Evolutionary conservation across 306 rosid species (phyloP).

Genomic region (Carpinus viminea): DNA sequence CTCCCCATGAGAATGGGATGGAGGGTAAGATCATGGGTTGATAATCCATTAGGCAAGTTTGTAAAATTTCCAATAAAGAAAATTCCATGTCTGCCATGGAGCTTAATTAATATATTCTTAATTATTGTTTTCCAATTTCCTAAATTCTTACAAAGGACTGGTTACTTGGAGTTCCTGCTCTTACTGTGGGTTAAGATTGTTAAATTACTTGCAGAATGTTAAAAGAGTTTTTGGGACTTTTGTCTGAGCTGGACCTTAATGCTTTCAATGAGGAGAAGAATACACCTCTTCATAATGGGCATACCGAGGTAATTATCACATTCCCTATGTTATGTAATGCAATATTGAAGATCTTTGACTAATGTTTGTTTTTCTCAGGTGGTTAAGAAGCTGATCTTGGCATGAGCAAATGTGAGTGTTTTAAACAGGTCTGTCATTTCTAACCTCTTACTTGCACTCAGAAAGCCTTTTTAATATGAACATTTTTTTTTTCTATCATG

Average conservation of each 20-base stretch:
- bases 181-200: not conserved
- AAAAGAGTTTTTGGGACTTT: conserved; percentile 6
- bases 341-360: conserved; percentile 16
- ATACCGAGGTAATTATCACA: conserved; percentile 55
- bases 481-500: not conserved
- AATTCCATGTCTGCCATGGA: not conserved
- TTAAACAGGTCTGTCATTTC: conserved; percentile 58
- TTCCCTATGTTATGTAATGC: not conserved
- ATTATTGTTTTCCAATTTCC: not conserved
- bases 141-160: not conserved
- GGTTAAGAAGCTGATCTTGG: conserved; percentile 81
- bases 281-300: conserved; percentile 95
- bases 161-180: no score
- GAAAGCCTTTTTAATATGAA: conserved; percentile 6
- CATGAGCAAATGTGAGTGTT: conserved; percentile 66
- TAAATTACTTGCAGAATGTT: not conserved
- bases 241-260: conserved; percentile 62
- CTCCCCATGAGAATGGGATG: no score
- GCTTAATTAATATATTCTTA: not conserved
- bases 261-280: conserved; percentile 73
- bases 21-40: no score
- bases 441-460: not conserved
- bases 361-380: conserved; percentile 43
- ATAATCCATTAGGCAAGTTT: not conserved
- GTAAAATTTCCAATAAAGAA: not conserved